Percentiles rank a stretch among this genome's conserved stretches.
Conservation (phyloP, 352 stramenopile genomes). For the Globisporangium rhizosaccharum region DNA sequence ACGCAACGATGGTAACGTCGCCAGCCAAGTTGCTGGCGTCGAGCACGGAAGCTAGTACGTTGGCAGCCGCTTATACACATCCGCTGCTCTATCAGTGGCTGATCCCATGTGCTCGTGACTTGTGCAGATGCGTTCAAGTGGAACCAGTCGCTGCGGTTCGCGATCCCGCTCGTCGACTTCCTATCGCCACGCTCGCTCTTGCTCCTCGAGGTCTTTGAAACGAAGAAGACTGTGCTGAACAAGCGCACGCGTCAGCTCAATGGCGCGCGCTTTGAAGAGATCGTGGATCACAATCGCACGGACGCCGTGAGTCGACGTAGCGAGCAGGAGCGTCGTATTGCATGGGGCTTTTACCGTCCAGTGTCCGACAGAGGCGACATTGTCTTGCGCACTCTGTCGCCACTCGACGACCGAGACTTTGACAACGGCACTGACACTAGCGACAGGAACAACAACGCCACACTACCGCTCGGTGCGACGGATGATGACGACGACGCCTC, state of each 20-base stretch:
- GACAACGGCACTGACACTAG: not conserved
- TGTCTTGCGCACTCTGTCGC: conserved; percentile 20
- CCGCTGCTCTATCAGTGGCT: not conserved
- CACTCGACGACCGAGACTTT: not conserved
- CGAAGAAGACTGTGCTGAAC: conserved; percentile 8
- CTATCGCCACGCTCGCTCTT: conserved; percentile 36
- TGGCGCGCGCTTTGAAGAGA: conserved; percentile 17
- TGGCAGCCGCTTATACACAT: not conserved
- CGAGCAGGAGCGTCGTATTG: conserved; percentile 26
- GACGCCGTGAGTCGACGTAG: not conserved
- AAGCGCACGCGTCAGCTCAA: conserved; percentile 6
- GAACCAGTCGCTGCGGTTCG: conserved; percentile 32
- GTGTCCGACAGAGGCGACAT: conserved; percentile 43
- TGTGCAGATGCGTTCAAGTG: conserved; percentile 46
- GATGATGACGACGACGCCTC: not conserved
- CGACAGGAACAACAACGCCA: not conserved
- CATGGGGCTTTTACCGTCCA: conserved; percentile 59
- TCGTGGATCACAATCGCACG: conserved; percentile 6
- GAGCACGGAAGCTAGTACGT: conserved; percentile 10
- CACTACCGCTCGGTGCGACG: not conserved
- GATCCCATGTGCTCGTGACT: not conserved
- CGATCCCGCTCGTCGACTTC: conserved; percentile 26
- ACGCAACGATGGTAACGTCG: conserved; percentile 12
- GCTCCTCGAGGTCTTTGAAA: conserved; percentile 56
- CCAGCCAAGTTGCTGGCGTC: conserved; percentile 11